phyloP scores from a whole-genome alignment of 306 rosid genomes.

The Elaeagnus macrophylla region DNA sequence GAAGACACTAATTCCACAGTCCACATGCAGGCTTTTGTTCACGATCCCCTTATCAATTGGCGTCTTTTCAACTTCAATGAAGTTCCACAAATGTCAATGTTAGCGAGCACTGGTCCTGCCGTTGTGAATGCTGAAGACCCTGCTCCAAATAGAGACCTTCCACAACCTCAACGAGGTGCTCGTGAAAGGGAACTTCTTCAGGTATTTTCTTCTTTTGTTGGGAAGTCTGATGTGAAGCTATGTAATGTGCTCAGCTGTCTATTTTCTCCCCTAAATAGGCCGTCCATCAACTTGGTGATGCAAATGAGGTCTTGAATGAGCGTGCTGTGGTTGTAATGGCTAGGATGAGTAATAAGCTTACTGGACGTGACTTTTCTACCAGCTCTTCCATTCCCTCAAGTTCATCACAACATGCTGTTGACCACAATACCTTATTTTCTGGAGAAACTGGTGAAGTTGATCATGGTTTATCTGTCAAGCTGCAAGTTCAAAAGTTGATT shows the following conservation, averaged over 20 bases:
- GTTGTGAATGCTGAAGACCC: conserved; percentile 74
- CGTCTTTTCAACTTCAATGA: conserved; percentile 98
- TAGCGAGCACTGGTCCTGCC: conserved; percentile 50
- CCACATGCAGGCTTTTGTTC: conserved; percentile 80
- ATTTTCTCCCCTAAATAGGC: conserved; percentile 42
- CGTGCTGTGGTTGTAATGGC: conserved; percentile 98
- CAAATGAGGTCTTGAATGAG: conserved; percentile 93
- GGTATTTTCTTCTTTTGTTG: conserved; percentile 32
- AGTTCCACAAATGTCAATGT: conserved; percentile 88
- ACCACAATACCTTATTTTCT: conserved; percentile 54
- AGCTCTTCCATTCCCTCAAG: conserved; percentile 45
- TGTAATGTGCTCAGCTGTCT: conserved; percentile 20
- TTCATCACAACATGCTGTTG: conserved; percentile 51
- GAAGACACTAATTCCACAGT: conserved; percentile 2
- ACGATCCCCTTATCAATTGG: conserved; percentile 97
- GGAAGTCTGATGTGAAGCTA: conserved; percentile 14
- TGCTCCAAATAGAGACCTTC: conserved; percentile 59
- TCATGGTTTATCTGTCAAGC: conserved; percentile 74
- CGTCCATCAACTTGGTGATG: conserved; percentile 97
- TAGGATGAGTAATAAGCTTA: conserved; percentile 90
- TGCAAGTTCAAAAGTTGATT: conserved; percentile 88
- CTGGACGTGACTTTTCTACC: conserved; percentile 90
- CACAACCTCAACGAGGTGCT: conserved; percentile 86
- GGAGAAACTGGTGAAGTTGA: conserved; percentile 87
- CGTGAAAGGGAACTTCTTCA: conserved; percentile 97